Base-by-base conservation (phyloP, 23 red algal species). In the Chondrus crispus region DNA sequence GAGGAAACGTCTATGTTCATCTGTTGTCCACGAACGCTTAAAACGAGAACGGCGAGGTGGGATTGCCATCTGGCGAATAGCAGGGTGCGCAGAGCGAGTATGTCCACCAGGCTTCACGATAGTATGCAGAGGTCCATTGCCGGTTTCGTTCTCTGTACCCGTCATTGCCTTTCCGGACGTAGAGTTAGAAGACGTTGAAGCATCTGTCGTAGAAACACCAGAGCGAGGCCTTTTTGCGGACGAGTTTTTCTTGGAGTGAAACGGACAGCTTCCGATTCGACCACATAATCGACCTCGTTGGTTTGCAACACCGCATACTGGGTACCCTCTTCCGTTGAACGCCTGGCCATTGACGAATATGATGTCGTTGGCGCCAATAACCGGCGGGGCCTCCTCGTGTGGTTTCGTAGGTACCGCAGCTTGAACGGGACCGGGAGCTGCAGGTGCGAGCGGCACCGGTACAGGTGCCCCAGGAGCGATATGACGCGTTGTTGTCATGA, bases 231-330 rank as follows among this genome's bases (percentile, higher is more conserved):
- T 50, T 18, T 64, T 50, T 26, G 69, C 40, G 2, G 46, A 22
- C 32, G 29, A 36, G 50, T 78, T 68, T 50, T 80, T 42, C 4
- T 70, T 29, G 44, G 64, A 24, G 71, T 98, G 96, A 46, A 98
- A 98, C 18, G 96, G 96, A 86, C 96, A 98, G n/a, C 81, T 85
- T 46, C 96, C 96, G 50, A 98, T 88, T 5, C 96, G 92, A 20
- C 93, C 96, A 71, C 96, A 98, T 22, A 79, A 89, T 11, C 69
- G 62, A 5, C 93, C 92, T 47, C 93, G 85, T 42, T 95, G 78
- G 81, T 98, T 98, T 16, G 50, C 54, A 30, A 94, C 96, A 37
- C 96, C 96, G 74, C 96, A 98, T 35, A 98, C 90, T 36, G 85
- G 93, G 57, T 94, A 95, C 46, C 96, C 96, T 46, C 84, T 54